A percentile compares a stretch with the other conserved stretches of the same genome.
Conservation (phyloP, 129 eudicot genomes). For the Centrapalus pauciflorus region DNA sequence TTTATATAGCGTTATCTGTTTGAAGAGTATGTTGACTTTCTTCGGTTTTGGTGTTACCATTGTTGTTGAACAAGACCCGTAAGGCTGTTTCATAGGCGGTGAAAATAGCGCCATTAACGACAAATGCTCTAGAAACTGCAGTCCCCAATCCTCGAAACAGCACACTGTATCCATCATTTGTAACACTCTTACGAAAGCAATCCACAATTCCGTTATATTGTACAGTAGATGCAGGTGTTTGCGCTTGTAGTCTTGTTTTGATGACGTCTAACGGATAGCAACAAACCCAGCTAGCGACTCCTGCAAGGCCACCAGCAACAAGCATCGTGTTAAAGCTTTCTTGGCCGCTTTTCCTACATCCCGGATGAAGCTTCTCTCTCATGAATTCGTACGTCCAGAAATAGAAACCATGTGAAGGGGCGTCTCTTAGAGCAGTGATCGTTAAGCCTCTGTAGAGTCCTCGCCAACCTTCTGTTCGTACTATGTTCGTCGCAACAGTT, state of each 20-base stretch:
- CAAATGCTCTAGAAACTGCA: slow-evolving; percentile 75
- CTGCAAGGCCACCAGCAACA: slow-evolving; percentile 87
- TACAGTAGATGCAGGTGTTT: slow-evolving; percentile 25
- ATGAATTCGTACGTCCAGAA: slow-evolving; percentile 80
- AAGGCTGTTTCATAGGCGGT: slow-evolving; percentile 83
- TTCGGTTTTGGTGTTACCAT: background rate
- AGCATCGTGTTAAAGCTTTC: slow-evolving; percentile 77
- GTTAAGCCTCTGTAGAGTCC: slow-evolving; percentile 76
- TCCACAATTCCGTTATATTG: slow-evolving; percentile 67
- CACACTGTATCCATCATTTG: slow-evolving; percentile 56
- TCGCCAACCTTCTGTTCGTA: slow-evolving; percentile 44
- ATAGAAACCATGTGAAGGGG: slow-evolving; percentile 76
- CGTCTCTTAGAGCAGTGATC: slow-evolving; percentile 74
- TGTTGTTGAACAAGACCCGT: slow-evolving; percentile 45
- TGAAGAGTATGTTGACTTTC: slow-evolving; percentile 22
- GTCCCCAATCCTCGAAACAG: slow-evolving; percentile 79
- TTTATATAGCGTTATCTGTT: slow-evolving; percentile 34
- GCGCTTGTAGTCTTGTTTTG: slow-evolving; percentile 80
- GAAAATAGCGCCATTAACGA: slow-evolving; percentile 82
- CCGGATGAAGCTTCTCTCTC: slow-evolving; percentile 76
- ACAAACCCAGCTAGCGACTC: slow-evolving; percentile 81
- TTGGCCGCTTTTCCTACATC: slow-evolving; percentile 71
- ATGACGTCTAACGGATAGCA: slow-evolving; percentile 88
- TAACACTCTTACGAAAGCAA: slow-evolving; percentile 58
- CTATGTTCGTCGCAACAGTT: slow-evolving; percentile 44